Evolutionary conservation across 257 asterid genomes (phyloP).

Genomic region (Solanum bulbocastanum): DNA sequence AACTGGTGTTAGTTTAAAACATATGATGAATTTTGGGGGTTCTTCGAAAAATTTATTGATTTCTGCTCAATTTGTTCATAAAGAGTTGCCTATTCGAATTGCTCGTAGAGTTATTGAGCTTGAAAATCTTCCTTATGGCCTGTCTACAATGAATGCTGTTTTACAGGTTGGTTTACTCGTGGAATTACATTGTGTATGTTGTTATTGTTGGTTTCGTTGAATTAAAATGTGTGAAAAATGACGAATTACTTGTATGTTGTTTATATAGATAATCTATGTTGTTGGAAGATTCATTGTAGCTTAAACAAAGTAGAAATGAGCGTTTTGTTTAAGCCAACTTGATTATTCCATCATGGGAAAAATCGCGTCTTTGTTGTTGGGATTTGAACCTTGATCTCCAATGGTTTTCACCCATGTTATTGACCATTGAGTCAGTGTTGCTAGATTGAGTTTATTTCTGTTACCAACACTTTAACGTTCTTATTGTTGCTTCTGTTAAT

Average conservation of each 20-base stretch:
- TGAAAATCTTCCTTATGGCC: conserved; percentile 59
- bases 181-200: background rate
- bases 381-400: background rate
- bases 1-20: conserved; percentile 80
- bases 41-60: conserved; percentile 54
- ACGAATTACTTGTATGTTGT: background rate
- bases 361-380: background rate
- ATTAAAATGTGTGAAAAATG: background rate
- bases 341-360: background rate
- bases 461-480: background rate
- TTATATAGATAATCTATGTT: background rate
- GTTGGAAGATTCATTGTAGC: background rate
- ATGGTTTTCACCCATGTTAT: background rate
- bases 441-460: background rate
- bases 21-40: conserved; percentile 90
- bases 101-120: conserved; percentile 90
- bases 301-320: background rate
- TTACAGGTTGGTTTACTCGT: conserved; percentile 30
- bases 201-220: background rate
- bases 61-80: conserved; percentile 77
- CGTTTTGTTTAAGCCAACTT: background rate
- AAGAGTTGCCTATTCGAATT: conserved; percentile 81
- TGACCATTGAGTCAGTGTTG: background rate
- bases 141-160: conserved; percentile 61
- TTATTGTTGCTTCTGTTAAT: background rate